These are phyloP conservation scores for Purpureocillium lavendulum DNA, from an alignment of 2,329 filamentous ascomycete species.

Conservation along the genomic window DNA sequence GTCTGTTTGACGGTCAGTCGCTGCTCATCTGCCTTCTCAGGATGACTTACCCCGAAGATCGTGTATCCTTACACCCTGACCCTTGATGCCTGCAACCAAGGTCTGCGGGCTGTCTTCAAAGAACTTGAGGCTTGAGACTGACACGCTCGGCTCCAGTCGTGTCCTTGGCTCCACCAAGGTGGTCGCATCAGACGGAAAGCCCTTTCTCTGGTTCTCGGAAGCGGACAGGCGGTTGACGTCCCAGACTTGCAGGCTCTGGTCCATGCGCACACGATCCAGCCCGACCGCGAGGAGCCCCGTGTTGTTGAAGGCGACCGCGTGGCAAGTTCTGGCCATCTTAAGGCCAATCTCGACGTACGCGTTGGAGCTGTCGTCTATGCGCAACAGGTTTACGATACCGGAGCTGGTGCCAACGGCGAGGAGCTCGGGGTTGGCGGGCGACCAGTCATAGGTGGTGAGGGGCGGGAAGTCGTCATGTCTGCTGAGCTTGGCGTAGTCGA, in stretches of 20 bases:
- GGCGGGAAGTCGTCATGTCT: conserved; percentile 56
- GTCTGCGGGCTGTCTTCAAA: conserved; percentile 70
- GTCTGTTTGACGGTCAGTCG: conserved; percentile 23
- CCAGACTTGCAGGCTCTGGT: conserved; percentile 76
- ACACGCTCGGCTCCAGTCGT: conserved; percentile 56
- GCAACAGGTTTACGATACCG: conserved; percentile 67
- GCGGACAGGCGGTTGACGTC: conserved; percentile 58
- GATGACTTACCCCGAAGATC: conserved; percentile 60
- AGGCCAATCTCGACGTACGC: conserved; percentile 58
- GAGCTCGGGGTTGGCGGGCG: conserved; percentile 51
- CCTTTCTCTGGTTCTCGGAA: conserved; percentile 35
- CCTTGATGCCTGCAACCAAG: conserved; percentile 66
- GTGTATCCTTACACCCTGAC: conserved; percentile 66
- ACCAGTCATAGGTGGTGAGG: conserved; percentile 61
- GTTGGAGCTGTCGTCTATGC: conserved; percentile 63
- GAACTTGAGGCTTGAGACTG: conserved; percentile 77
- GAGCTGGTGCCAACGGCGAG: conserved; percentile 68
- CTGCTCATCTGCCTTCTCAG: too few relatives aligned
- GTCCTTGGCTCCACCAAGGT: conserved; percentile 48
- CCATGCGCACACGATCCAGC: conserved; percentile 72
- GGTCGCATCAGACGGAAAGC: conserved; percentile 41
- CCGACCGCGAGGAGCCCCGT: conserved; percentile 67
- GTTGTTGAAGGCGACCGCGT: conserved; percentile 73
- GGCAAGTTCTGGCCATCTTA: conserved; percentile 69
- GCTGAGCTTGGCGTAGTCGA: conserved; percentile 48